Conservation (phyloP, 2,329 filamentous ascomycete genomes). For the Pleoardoris graminearum region DNA sequence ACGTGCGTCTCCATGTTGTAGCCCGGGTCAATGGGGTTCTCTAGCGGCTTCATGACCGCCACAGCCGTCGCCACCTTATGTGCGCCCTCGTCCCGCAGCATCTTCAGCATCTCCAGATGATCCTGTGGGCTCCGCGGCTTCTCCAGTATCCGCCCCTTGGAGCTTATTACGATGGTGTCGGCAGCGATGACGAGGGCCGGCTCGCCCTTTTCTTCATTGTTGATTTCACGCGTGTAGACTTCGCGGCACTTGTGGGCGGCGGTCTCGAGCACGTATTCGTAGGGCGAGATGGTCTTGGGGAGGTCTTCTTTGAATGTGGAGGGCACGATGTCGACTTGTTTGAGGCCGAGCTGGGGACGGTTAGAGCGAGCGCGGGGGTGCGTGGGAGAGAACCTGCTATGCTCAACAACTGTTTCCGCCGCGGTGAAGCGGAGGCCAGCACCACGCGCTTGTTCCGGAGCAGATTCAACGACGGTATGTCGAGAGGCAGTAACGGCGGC, state of each 20-base stretch:
- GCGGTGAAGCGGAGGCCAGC: slow-evolving; percentile 85
- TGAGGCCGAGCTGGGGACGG: slow-evolving; percentile 70
- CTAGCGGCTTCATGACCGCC: slow-evolving; percentile 78
- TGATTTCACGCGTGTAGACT: slow-evolving; percentile 65
- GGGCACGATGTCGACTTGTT: slow-evolving; percentile 79
- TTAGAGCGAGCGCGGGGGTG: slow-evolving; percentile 14
- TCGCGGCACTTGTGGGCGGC: slow-evolving; percentile 80
- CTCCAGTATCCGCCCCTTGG: slow-evolving; percentile 78
- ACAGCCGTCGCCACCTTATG: slow-evolving; percentile 89
- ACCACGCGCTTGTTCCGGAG: slow-evolving; percentile 81
- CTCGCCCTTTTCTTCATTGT: slow-evolving; percentile 63
- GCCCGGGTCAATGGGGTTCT: slow-evolving; percentile 79
- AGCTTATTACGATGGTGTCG: slow-evolving; percentile 84
- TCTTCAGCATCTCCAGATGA: slow-evolving; percentile 81
- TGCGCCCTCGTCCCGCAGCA: slow-evolving; percentile 72
- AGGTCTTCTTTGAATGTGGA: slow-evolving; percentile 85
- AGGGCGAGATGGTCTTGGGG: slow-evolving; percentile 82
- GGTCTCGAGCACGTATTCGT: slow-evolving; percentile 89
- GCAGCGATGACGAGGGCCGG: slow-evolving; percentile 85
- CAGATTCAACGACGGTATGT: slow-evolving; percentile 76
- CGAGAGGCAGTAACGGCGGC: slow-evolving; percentile 67
- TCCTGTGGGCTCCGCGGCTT: slow-evolving; percentile 83
- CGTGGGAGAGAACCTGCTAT: slow-evolving; percentile 57
- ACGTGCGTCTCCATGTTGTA: slow-evolving; percentile 81
- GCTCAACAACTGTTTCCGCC: slow-evolving; percentile 78